Conservation (phyloP, 2,329 filamentous ascomycete species). For the Microsporum canis region DNA sequence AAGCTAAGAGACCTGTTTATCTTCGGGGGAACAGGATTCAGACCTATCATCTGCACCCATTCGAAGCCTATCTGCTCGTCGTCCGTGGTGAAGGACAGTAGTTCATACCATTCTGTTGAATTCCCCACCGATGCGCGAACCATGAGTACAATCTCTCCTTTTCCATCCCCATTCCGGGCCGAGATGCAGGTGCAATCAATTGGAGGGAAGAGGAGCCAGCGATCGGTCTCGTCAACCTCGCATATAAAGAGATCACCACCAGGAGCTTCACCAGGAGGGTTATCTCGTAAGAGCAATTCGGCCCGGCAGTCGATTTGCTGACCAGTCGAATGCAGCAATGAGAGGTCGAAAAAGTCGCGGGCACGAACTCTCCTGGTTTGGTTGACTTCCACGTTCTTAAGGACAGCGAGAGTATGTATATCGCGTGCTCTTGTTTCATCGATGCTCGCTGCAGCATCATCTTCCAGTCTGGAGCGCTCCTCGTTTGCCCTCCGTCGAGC, state of each 20-base stretch:
- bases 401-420: conserved; percentile 60
- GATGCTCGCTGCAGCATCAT: conserved; percentile 75
- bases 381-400: conserved; percentile 61
- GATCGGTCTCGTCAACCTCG: conserved; percentile 65
- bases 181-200: conserved; percentile 63
- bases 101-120: conserved; percentile 65
- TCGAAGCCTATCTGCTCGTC: conserved; percentile 67
- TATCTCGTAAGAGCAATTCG: conserved; percentile 77
- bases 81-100: conserved; percentile 65
- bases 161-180: conserved; percentile 61
- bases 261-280: conserved; percentile 53
- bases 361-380: conserved; percentile 71
- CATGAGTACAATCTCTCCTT: conserved; percentile 73
- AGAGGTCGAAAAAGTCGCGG: conserved; percentile 79
- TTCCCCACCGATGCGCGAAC: conserved; percentile 57
- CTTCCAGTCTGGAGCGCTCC: conserved; percentile 61
- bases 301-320: conserved; percentile 82
- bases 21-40: conserved; percentile 50
- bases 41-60: conserved; percentile 79
- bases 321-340: conserved; percentile 76
- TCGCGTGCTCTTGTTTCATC: conserved; percentile 73
- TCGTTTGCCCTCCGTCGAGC: conserved; percentile 64
- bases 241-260: conserved; percentile 83
- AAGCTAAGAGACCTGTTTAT: conserved; percentile 46
- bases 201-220: conserved; percentile 86